Percentiles rank a stretch among this genome's conserved stretches.
phyloP scores from a whole-genome alignment of 2,329 filamentous ascomycete species.

The Emergomyces africanus region DNA sequence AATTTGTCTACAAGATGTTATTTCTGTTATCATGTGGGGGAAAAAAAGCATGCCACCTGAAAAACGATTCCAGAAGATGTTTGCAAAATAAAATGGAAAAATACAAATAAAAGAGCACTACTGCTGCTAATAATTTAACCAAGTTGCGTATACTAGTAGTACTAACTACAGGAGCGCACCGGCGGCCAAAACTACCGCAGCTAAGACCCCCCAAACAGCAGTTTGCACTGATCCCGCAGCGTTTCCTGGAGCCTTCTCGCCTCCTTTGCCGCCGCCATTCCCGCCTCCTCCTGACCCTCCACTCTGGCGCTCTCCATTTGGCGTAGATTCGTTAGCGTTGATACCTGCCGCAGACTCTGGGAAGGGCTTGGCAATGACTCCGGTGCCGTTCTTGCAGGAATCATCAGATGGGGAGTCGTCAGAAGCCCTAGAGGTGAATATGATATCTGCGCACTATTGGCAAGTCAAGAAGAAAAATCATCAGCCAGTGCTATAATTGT shows the following conservation, averaged over 20 bases:
- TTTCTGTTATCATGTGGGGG: neutral
- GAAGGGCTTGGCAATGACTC: slow-evolving; percentile 37
- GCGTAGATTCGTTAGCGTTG: slow-evolving; percentile 34
- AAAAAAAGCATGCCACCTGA: neutral
- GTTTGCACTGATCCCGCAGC: slow-evolving; percentile 21
- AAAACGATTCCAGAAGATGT: neutral
- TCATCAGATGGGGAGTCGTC: slow-evolving; percentile 30
- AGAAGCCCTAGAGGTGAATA: slow-evolving; percentile 44
- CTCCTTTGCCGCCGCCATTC: neutral
- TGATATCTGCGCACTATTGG: slow-evolving; percentile 57
- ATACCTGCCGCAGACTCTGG: slow-evolving; percentile 22
- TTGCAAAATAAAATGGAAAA: neutral
- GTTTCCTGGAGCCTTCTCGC: slow-evolving; percentile 8
- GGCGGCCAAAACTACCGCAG: slow-evolving; percentile 21
- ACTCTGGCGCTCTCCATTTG: slow-evolving; percentile 21
- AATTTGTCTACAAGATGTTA: neutral
- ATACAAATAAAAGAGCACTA: no score
- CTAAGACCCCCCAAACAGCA: slow-evolving; percentile 26
- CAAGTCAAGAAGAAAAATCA: neutral
- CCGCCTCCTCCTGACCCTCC: slow-evolving; percentile 8
- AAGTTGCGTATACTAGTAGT: neutral
- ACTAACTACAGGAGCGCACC: slow-evolving; percentile 18
- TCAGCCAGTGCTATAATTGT: neutral
- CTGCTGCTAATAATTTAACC: neutral
- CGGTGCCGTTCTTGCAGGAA: slow-evolving; percentile 47